Base-by-base conservation (phyloP, 306 rosid species). In the Corylus heterophylla region DNA sequence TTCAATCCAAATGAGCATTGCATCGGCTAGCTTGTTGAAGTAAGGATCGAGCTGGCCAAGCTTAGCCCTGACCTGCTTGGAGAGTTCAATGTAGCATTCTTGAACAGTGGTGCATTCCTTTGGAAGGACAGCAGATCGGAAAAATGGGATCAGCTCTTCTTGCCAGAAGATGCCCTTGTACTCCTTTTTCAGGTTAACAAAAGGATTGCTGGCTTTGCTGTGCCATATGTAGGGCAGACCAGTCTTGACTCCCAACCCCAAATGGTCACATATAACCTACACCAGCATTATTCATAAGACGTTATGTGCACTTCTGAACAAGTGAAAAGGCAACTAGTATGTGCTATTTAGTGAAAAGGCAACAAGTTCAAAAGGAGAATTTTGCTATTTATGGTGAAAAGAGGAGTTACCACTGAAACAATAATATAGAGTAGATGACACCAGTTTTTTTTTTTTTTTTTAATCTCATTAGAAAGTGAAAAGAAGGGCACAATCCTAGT, bases 201-300 rank as follows among this genome's bases (percentile, higher is more conserved):
- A 93, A 55, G 98, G 98, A 81, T 93, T 93, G 88, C 98, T 93
- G 71, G 98, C 98, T 86, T 93, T 93, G 97, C 98, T 93, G 90
- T 93, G 98, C 94, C 94, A 93, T 29, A 93, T 89, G 90, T 91
- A 93, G 76, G 98, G 98, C 42, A 93, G 89, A 55, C 98, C 98
- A 18, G 98, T 93, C 84, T 93, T 93, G 71, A 93, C 90, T 76
- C 98, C 98, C 58, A 74, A 73, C 0, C 93, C 98, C 74, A 93
- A 79, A 81, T 93, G 98, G 82, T 93, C 98, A 71, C 94, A 89
- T 73, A 93, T 91, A 69, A 93, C 97, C 98, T 93, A 75, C 62
- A 64, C 12, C 25, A 77, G 69, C 84, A 70, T 58, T 70, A 70
- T 58, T 70, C 37, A 52, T 62, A 25, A 9, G 35, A n/a, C n/a